Evolutionary conservation across 2,329 filamentous ascomycete genomes (phyloP), one percentile per base, ranked within the genome.

Genomic region (Myriosclerotinia scirpicola): DNA sequence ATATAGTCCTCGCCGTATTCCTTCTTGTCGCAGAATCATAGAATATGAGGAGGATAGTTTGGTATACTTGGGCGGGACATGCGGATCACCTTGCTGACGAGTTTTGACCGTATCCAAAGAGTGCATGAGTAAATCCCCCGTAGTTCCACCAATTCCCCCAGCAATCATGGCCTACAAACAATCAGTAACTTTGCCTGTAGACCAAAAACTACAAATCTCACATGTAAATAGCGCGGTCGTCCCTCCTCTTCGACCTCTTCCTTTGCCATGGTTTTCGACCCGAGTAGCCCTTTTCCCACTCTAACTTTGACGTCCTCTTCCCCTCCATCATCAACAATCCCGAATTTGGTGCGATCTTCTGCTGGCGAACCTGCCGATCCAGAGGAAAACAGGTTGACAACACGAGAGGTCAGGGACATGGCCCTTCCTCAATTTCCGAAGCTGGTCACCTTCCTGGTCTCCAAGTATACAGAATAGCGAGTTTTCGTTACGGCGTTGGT

Each of bases 91-190:
- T 80, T 99, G 95, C 78, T 99, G 96, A 73, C 95, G 87, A 56
- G 95, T 99, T 81, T 99, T 99, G 74, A 99, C 95, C 0, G 95
- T 99, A 79, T 99, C 95, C 75, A 99, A 85, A 55, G 94, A 98
- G 81, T 99, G 95, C 95, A 99, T 99, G 72, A 99, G 82, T 85
- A 99, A 90, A 79, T 99, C 95, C 67, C 96, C 95, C 66, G 90
- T 96, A 20, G 91, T 93, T 64, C 95, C 95, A 75, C 96, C 95
- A 64, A 96, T 82, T 68, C 94, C 95, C 75, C 95, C 95, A 44
- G 95, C 95, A 75, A 99, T 84, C 93, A 98, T 99, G 77, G 91
- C 89, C 92, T 97, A 73, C 65, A 55, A 38, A 68, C 61, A 56
- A 66, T 72, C 59, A 73, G 70, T 55, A 70, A 67, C 61, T 56